phyloP scores from a whole-genome alignment of 2,329 filamentous ascomycete genomes.

The Scedosporium boydii region DNA sequence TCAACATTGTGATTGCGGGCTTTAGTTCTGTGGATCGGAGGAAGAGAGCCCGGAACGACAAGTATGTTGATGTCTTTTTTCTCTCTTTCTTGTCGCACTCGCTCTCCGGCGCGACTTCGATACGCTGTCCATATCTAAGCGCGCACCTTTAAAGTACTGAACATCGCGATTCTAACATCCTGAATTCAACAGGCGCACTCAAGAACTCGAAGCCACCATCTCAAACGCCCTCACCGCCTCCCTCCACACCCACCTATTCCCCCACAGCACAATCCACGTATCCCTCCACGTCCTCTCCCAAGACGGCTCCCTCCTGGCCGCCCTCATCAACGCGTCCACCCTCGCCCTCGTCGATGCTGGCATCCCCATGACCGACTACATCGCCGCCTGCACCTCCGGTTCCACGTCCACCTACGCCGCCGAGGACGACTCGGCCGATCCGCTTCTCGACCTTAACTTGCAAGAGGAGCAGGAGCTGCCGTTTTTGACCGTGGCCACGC shows the following conservation, averaged over 20 bases:
- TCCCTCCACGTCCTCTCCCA: slow-evolving; percentile 80
- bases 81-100: neutral
- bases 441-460: slow-evolving; percentile 68
- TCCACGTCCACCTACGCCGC: slow-evolving; percentile 59
- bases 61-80: slow-evolving; percentile 39
- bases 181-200: slow-evolving; percentile 50
- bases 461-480: slow-evolving; percentile 83
- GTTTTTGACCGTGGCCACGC: slow-evolving; percentile 74
- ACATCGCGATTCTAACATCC: neutral
- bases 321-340: slow-evolving; percentile 83
- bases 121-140: neutral
- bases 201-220: slow-evolving; percentile 74
- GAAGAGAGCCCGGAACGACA: slow-evolving; percentile 64
- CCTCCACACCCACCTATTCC: slow-evolving; percentile 80
- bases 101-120: slow-evolving; percentile 9
- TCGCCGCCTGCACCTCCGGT: slow-evolving; percentile 80
- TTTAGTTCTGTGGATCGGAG: slow-evolving; percentile 84
- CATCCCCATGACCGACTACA: slow-evolving; percentile 88
- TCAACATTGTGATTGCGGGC: slow-evolving; percentile 76
- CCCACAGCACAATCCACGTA: slow-evolving; percentile 74
- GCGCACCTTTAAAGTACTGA: no score
- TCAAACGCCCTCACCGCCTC: slow-evolving; percentile 66
- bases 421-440: slow-evolving; percentile 62
- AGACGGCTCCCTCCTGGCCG: slow-evolving; percentile 82
- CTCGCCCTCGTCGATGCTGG: slow-evolving; percentile 90